Conservation (phyloP, 768 basidiomycete genomes). For the Psilocybe cyanescens region DNA sequence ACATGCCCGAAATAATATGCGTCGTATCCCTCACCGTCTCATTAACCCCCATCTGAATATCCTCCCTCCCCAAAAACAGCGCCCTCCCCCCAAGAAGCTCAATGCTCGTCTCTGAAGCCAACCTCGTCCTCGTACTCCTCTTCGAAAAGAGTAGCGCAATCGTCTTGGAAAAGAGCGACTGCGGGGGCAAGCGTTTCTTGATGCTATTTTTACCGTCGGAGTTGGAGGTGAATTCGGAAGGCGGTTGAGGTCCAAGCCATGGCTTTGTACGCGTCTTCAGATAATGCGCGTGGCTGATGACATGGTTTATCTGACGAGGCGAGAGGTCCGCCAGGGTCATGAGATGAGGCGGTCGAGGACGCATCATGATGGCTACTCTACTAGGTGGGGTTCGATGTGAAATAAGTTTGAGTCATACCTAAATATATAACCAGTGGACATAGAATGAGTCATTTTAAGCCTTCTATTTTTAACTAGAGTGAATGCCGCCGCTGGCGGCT, state of each 20-base stretch:
- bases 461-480: no score
- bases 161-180: slow-evolving; percentile 80
- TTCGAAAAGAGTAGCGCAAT: slow-evolving; percentile 93
- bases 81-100: slow-evolving; percentile 84
- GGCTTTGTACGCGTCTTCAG: slow-evolving; percentile 70
- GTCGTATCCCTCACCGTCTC: slow-evolving; percentile 86
- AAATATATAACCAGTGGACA: no score
- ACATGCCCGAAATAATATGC: slow-evolving; percentile 91
- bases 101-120: slow-evolving; percentile 85
- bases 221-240: slow-evolving; percentile 29
- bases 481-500: no score
- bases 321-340: slow-evolving; percentile 90
- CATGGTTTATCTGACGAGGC: slow-evolving; percentile 68
- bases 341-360: slow-evolving; percentile 60
- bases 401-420: no score
- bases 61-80: slow-evolving; percentile 86
- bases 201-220: slow-evolving; percentile 39
- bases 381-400: no score
- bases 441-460: no score
- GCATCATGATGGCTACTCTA: slow-evolving; percentile 12
- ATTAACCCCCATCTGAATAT: slow-evolving; percentile 97
- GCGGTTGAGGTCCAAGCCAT: slow-evolving; percentile 59
- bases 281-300: slow-evolving; percentile 65
- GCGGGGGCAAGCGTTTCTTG: slow-evolving; percentile 55
- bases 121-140: slow-evolving; percentile 88